Conservation (phyloP, 164 flowering plant species). For the Magnolia sinica region DNA sequence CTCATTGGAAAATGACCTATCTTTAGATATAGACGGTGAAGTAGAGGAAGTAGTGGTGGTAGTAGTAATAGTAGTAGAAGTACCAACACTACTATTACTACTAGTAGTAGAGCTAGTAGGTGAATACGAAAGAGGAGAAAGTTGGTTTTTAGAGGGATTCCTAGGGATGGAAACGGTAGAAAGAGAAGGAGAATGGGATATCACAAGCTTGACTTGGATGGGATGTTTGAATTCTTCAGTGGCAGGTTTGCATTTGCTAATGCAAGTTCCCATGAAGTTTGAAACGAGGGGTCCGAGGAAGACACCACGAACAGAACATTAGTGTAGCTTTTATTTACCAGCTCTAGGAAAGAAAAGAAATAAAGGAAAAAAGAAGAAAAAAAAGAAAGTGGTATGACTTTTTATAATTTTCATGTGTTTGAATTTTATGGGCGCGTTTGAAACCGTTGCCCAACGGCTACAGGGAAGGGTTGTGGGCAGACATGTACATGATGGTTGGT, state of each 20-base stretch:
- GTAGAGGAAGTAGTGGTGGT: slow-evolving; percentile 26
- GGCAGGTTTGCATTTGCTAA: slow-evolving; percentile 49
- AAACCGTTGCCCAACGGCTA: slow-evolving; percentile 57
- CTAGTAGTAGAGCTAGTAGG: slow-evolving; percentile 6
- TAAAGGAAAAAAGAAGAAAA: too few relatives aligned
- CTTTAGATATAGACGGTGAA: slow-evolving; percentile 19
- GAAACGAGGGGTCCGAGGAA: background rate
- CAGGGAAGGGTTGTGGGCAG: background rate
- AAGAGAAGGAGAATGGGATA: slow-evolving; percentile 32
- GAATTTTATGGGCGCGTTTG: slow-evolving; percentile 41
- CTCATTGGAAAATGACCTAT: slow-evolving; percentile 58
- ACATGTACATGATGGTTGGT: background rate
- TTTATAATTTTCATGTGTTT: slow-evolving; percentile 30
- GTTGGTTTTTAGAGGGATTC: slow-evolving; percentile 10
- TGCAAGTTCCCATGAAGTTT: slow-evolving; percentile 58
- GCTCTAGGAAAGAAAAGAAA: slow-evolving; percentile 8
- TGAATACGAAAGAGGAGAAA: slow-evolving; percentile 27
- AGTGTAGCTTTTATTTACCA: background rate
- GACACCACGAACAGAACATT: background rate
- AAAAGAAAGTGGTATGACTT: slow-evolving; percentile 12
- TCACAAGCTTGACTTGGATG: slow-evolving; percentile 45
- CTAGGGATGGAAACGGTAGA: slow-evolving; percentile 10
- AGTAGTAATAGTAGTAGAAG: slow-evolving; percentile 11
- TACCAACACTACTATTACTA: slow-evolving; percentile 12
- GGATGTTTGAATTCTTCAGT: slow-evolving; percentile 9